These are phyloP conservation scores for Colletotrichum liaoningense DNA, from an alignment of 2,329 filamentous ascomycete genomes.

Conservation along the genomic window DNA sequence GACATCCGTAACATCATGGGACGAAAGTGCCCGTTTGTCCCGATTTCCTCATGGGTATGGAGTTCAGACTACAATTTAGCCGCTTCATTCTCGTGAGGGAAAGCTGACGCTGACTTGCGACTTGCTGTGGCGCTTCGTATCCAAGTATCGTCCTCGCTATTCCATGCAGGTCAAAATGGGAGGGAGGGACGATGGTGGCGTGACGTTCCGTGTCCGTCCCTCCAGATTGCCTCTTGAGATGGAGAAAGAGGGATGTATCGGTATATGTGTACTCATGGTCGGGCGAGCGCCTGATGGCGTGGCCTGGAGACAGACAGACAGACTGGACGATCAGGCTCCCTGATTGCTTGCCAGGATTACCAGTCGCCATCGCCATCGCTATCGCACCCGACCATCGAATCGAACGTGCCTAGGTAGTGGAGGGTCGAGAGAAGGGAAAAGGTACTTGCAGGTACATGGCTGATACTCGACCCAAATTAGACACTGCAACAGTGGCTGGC, in stretches of 20 bases:
- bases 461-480: conserved; percentile 14
- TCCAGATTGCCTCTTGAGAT: background rate
- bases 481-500: conserved; percentile 1
- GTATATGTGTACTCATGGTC: too few relatives aligned
- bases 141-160: background rate
- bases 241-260: too few relatives aligned
- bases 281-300: background rate
- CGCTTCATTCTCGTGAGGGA: background rate
- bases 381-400: background rate
- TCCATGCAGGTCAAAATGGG: background rate
- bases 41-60: background rate
- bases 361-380: background rate
- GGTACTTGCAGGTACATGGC: conserved; percentile 12
- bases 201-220: background rate
- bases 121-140: conserved; percentile 8
- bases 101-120: background rate
- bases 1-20: background rate
- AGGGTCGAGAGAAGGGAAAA: background rate
- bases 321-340: background rate
- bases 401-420: background rate
- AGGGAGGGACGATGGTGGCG: background rate
- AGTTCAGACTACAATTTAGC: too few relatives aligned
- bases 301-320: background rate
- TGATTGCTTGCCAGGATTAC: background rate
- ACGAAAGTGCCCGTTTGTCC: background rate